Evolutionary conservation across 148 eudicot species (phyloP).

Genomic region (Chenopodium formosanum): DNA sequence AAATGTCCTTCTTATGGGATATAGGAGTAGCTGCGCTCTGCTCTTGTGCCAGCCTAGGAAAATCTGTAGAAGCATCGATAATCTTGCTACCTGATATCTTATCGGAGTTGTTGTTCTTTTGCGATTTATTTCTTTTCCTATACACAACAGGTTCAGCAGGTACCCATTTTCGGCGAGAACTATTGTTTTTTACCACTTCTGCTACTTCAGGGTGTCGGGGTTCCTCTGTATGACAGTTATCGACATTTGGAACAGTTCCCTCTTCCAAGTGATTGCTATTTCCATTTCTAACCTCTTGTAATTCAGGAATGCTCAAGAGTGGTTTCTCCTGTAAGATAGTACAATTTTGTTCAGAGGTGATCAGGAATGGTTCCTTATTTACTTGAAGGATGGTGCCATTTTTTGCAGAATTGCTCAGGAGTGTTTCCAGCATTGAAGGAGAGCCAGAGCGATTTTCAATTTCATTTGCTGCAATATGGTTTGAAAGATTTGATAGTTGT

Average conservation of each 20-base stretch:
- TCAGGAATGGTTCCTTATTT: too few species aligned
- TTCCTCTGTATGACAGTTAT: background rate
- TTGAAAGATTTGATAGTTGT: background rate
- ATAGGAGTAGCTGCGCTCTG: slow-evolving; percentile 21
- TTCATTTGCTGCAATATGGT: slow-evolving; percentile 10
- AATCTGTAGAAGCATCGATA: slow-evolving; percentile 20
- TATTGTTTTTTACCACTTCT: slow-evolving; percentile 7
- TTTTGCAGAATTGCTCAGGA: background rate
- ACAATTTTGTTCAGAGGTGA: too few species aligned
- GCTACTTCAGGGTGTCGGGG: slow-evolving; percentile 12
- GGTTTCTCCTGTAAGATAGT: background rate
- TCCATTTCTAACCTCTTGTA: slow-evolving; percentile 12
- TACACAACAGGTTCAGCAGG: slow-evolving; percentile 29
- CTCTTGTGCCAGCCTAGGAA: slow-evolving; percentile 17
- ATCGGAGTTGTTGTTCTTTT: slow-evolving; percentile 21
- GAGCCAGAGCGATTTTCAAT: background rate
- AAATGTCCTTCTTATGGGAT: slow-evolving; percentile 25
- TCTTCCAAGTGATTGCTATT: slow-evolving; percentile 7
- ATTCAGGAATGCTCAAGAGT: background rate
- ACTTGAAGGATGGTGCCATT: too few species aligned
- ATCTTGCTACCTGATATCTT: slow-evolving; percentile 19
- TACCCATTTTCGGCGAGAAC: slow-evolving; percentile 14
- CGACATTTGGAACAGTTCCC: slow-evolving; percentile 4
- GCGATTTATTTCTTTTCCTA: slow-evolving; percentile 32
- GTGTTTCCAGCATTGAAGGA: background rate